Evolutionary conservation across 768 basidiomycete genomes (phyloP), one percentile per base, ranked within the genome.

Genomic region (Ramaria sp.): DNA sequence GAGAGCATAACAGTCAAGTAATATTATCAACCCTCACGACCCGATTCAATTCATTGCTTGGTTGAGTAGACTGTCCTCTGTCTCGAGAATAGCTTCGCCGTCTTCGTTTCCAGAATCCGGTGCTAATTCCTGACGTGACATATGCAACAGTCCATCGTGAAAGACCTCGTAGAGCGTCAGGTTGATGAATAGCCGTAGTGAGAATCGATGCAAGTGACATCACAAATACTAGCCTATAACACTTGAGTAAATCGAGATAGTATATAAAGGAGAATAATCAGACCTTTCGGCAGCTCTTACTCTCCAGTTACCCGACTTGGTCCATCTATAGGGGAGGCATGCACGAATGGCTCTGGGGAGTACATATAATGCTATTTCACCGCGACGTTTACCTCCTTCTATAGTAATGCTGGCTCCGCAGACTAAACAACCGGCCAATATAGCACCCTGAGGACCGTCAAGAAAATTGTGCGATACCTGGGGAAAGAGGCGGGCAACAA

Each of bases 351-450:
- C 87, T 52, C 77, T 72, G 2, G 88, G 86, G 4, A 89, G 69
- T 50, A 88, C 87, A 61, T 89, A 89, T 28, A 89, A 64, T 0
- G 85, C 81, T 70, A 90, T 85, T 67, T 90, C 88, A 4, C 85
- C 85, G 50, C 88, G 70, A 58, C 88, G 69, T 52, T 71, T 70
- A 2, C 80, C 81, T 56, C 82, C 79, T 63, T 90, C 88, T 25
- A 89, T 75, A 79, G 81, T 87, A 41, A 90, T 87, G 52, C 85
- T 88, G 54, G 74, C 70, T 3, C 88, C 87, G 57, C 87, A 89
- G 16, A 75, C 67, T 41, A 90, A 64, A 57, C 82, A 84, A 20
- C 83, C 87, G 3, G 71, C 75, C 56, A 88, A 66, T 28, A 83
- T 67, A 57, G 82, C 77, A 0, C 88, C 88, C 55, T 72, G 75